Base-by-base conservation (phyloP, 257 asterid genomes). In the Cordia subcordata region DNA sequence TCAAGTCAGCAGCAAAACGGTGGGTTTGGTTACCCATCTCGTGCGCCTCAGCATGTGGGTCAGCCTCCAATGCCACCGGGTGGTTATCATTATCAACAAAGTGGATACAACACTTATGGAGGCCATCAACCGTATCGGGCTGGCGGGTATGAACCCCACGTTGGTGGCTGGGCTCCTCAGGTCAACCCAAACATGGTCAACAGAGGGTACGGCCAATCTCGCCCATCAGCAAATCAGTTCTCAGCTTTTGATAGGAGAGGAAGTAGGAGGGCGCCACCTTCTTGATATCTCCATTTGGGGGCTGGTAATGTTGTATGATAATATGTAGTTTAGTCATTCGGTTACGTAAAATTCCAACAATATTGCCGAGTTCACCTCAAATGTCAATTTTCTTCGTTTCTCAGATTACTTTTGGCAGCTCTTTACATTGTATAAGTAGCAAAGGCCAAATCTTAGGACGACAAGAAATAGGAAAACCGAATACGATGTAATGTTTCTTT, bases 231-330 rank as follows among this genome's bases (percentile, higher is more conserved):
- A 10, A 85, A 89, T 60, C 90, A 73, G 35, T 89, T 64, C 74
- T 71, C 94, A 8, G 71, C 87, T 22, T 62, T 78, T 74, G 77
- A 66, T 49, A 68, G 96, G 76, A 84, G 95, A 63, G 74, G 81
- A 44, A 72, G 62, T 61, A 82, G 94, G 66, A 62, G 84, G 59
- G 87, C 89, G 13, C 88, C 92, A 9, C 81, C 72, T 4, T 78
- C 90, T 0, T 84, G 83, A 58, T 21, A 74, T 68, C 82, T 78
- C 42, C 77, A 81, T 59, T 83, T 78, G 72, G 68, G 51, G 70
- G 38, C 4, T 54, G 55, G 62, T 19, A 42, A 49, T 71, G 74
- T 71, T 73, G 74, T 73, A 77, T 50, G 8, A 58, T 66, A 62
- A 59, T 10, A n/a, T n/a, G n/a, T 42, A 8, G 47, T 27, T 27